Base-by-base conservation (phyloP, 495 filamentous ascomycete species). In the Aspergillus baeticus region DNA sequence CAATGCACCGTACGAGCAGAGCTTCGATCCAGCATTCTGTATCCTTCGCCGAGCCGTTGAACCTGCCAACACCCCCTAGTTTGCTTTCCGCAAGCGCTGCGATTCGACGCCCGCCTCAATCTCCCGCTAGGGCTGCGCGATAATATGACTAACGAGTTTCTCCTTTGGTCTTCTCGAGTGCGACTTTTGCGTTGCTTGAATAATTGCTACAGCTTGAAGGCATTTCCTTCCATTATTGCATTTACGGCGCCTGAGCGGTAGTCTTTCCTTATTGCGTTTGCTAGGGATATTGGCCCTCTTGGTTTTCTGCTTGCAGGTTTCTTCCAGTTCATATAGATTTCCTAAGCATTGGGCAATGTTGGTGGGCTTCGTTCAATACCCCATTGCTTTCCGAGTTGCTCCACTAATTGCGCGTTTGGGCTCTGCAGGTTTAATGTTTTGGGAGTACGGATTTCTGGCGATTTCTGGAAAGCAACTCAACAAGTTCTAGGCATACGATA, bases 71-170 rank as follows among this genome's bases (percentile, higher is more conserved):
- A 21, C 38, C 63, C 6, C 58, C 61, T 21, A 52, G 45, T 29
- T 17, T 61, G 42, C 51, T 63, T 26, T 45, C 60, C 3, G 11
- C 66, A 17, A 60, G 49, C 45, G 17, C 49, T 36, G 51, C 55
- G 10, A 51, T 64, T 48, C 60, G 63, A 37, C 65, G 56, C n/a
- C 38, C 63, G 31, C 55, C 63, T 6, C 59, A 56, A 41, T 61
- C 63, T 7, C 54, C 65, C 10, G 64, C 65, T 10, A 57, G 65
- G 6, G 48, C 63, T 18, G 60, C 65, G 22, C 62, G 66, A 51
- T 71, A 53, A 49, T 14, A 7, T 52, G 37, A 8, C 15, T 37
- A 33, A 10, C 2, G 18, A 38, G 35, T 34, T 51, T 38, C 23
- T 50, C 15, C 36, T 57, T 53, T 39, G 34, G 10, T 31, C 42